Evolutionary conservation across 208 protist species (phyloP), one percentile per base, ranked within the genome.

Genomic region (Porcisia hertigi): DNA sequence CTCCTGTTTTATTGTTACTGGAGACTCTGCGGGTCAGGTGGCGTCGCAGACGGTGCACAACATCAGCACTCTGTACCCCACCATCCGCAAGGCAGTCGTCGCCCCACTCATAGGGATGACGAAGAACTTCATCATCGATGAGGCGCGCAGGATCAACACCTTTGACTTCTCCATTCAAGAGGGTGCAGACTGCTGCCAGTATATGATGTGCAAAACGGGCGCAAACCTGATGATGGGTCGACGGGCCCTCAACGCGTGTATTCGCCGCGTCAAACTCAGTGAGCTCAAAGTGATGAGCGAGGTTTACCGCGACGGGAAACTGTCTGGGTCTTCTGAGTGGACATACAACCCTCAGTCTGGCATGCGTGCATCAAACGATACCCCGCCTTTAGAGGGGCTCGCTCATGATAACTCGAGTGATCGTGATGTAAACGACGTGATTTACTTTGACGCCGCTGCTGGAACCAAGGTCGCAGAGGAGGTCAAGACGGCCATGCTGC

Each of bases 131-230:
- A 96, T 96, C 80, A 92, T 96, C 11, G 86, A 90, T 52, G 76
- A 87, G 63, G 90, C 90, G 11, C 80, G 87, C 25, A 84, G 81
- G 66, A 92, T 96, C 76, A 77, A 83, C 71, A 92, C 88, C 34
- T 96, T 89, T 65, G 88, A 87, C 63, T 71, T 87, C 65, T 92
- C 88, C 65, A 95, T 93, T 49, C 80, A 89, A 62, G 86, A 96
- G 76, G 92, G 90, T 57, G 90, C 86, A 25, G 92, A 96, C 84
- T 96, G 92, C 80, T 96, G 92, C 75, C 91, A 95, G 86, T 95
- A 95, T 86, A 93, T 95, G 88, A 93, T 93, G 88, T 95, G 91
- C 83, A 95, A 93, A 76, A 87, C 83, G 0, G 88, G 88, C 34
- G 91, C 91, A 36, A 95, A 95, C 71, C 86, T 95, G 57, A 81